Base-by-base conservation (phyloP, 768 basidiomycete genomes). In the Kwoniella shandongensis region DNA sequence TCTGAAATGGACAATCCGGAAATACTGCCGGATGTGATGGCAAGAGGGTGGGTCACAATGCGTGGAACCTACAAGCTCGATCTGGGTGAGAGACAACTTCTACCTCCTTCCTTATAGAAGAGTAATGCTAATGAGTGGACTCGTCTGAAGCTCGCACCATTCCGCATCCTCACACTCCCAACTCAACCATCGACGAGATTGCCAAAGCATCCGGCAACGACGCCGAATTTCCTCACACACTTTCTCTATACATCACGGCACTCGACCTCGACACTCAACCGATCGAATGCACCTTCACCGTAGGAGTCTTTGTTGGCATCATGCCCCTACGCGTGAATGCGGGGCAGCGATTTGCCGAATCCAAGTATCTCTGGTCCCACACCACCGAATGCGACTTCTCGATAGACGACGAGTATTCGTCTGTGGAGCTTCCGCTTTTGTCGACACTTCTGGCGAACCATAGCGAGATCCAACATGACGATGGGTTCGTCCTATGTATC, bases 371-470 rank as follows among this genome's bases (percentile, higher is more conserved):
- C 23, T 89, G 87, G 86, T 84, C 87, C 54, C 78, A 77, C 52
- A 86, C 86, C 84, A 83, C 86, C 58, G 85, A 86, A 57, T 88
- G 83, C 83, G 80, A 82, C 1, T 89, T 88, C 77, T 78, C 86
- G 40, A 81, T 81, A 48, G 86, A 85, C 51, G 83, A 82, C 51
- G 86, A 88, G 78, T 86, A 87, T 39, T 88, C 85, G 85, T 86
- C 85, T 55, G 85, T 86, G 65, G 78, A 82, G 1, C 76, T 89
- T 35, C 88, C 88, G 0, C 66, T 83, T 0, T 72, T 89, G 5
- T 85, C 85, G 5, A 78, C 77, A 0, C 77, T 90, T 5, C 76
- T 88, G 6, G 81, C 85, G 55, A 84, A 86, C 60, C 72, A 80
- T 0, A 78, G 82, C 39, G 18, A 10, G 20, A 84, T 89, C 29